A percentile compares a stretch with the other conserved stretches of the same genome.
phyloP scores from a whole-genome alignment of 192 early-diverging fungal species.

The Coemansia sp. region DNA sequence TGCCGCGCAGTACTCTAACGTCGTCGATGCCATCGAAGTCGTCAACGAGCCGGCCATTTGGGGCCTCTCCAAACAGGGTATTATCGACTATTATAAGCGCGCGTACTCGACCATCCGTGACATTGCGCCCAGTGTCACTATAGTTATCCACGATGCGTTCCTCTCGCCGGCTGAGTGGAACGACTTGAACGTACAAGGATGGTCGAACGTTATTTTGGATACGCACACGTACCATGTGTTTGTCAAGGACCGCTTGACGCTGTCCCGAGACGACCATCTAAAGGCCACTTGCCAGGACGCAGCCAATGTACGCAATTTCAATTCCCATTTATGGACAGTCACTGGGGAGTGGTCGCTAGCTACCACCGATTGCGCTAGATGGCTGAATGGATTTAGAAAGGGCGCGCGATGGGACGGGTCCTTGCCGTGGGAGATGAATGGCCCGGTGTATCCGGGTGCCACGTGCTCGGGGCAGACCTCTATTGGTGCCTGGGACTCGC shows the following conservation, averaged over 20 bases:
- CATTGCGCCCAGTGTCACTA: constrained; percentile 33
- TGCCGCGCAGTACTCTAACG: constrained; percentile 29
- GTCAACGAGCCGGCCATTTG: constrained; percentile 57
- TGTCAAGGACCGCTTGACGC: constrained; percentile 35
- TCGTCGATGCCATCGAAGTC: constrained; percentile 46
- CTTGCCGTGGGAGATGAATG: constrained; percentile 43
- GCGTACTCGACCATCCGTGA: constrained; percentile 41
- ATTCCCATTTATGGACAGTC: constrained; percentile 54
- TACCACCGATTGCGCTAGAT: constrained; percentile 70
- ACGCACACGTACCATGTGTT: constrained; percentile 58
- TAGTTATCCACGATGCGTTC: constrained; percentile 54
- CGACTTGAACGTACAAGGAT: constrained; percentile 33
- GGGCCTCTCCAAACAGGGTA: constrained; percentile 33
- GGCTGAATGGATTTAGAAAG: constrained; percentile 64
- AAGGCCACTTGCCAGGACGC: constrained; percentile 39
- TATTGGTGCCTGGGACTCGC: constrained; percentile 44
- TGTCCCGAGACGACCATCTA: constrained; percentile 35
- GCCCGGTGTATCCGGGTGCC: constrained; percentile 44
- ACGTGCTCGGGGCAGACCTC: constrained; percentile 57
- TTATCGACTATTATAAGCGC: constrained; percentile 45
- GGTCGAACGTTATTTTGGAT: constrained; percentile 53
- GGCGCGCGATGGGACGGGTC: constrained; percentile 68
- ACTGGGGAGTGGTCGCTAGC: constrained; percentile 74
- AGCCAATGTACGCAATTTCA: constrained; percentile 35
- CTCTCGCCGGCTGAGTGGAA: constrained; percentile 43